These are phyloP conservation scores for Hypoxylon sp. DNA, from an alignment of 2,329 filamentous ascomycete genomes.

Conservation along the genomic window DNA sequence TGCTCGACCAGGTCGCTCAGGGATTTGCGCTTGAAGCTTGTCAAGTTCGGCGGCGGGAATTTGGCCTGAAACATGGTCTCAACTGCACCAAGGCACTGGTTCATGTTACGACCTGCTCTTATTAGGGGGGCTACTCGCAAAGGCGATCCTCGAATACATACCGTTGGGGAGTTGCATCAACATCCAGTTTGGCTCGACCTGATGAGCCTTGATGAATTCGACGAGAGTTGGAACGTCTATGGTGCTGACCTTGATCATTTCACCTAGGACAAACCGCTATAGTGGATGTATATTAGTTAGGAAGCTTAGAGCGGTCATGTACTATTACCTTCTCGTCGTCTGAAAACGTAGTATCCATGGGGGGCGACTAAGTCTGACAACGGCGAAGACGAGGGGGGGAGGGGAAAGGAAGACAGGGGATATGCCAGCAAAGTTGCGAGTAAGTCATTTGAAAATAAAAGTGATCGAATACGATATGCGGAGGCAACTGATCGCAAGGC, in stretches of 20 bases:
- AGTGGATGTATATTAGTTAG: constrained; percentile 40
- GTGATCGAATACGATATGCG: constrained; percentile 38
- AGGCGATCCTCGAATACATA: constrained; percentile 50
- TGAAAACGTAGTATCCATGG: constrained; percentile 62
- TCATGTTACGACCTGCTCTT: constrained; percentile 60
- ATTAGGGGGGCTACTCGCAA: constrained; percentile 43
- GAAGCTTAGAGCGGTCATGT: constrained; percentile 21
- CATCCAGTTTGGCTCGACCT: constrained; percentile 60
- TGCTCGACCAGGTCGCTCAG: constrained; percentile 53
- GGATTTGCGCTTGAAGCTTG: constrained; percentile 54
- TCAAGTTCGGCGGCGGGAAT: constrained; percentile 50
- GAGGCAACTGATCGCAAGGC: constrained; percentile 43
- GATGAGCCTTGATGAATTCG: constrained; percentile 60
- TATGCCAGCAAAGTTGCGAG: constrained; percentile 48
- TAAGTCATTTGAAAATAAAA: constrained; percentile 53
- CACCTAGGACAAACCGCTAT: constrained; percentile 69
- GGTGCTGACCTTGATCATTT: constrained; percentile 69
- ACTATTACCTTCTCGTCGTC: constrained; percentile 65
- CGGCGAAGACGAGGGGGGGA: constrained; percentile 44
- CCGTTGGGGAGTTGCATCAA: constrained; percentile 62
- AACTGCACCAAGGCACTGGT: constrained; percentile 59
- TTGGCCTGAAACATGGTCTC: constrained; percentile 55
- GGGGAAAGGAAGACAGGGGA: constrained; percentile 47
- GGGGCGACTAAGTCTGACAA: constrained; percentile 43
- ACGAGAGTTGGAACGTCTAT: constrained; percentile 61